These are phyloP conservation scores for Moniliophthora roreri DNA, from an alignment of 1,284 basidiomycete species.

Conservation along the genomic window DNA sequence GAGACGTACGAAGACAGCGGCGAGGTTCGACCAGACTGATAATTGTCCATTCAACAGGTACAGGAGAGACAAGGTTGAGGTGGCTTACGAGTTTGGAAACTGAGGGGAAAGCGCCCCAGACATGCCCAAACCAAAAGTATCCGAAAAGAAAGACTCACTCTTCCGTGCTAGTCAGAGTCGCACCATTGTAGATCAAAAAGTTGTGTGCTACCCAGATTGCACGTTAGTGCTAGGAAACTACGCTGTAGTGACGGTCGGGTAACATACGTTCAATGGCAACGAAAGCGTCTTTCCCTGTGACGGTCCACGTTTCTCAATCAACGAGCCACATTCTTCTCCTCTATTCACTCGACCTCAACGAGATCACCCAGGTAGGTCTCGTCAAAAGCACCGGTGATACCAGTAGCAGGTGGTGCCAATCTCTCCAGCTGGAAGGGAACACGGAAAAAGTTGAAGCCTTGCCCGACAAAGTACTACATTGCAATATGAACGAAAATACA, in stretches of 20 bases:
- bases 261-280: conserved; percentile 55
- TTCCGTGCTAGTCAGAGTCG: conserved; percentile 45
- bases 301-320: conserved; percentile 32
- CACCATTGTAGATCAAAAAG: conserved; percentile 58
- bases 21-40: conserved; percentile 36
- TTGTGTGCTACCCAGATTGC: conserved; percentile 50
- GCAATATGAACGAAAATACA: conserved; percentile 8
- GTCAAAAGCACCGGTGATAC: conserved; percentile 54
- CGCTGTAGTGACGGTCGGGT: background rate
- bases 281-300: conserved; percentile 58
- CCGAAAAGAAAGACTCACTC: conserved; percentile 45
- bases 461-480: conserved; percentile 46
- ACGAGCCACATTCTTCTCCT: background rate
- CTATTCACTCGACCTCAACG: conserved; percentile 33
- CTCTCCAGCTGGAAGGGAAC: conserved; percentile 62
- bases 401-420: conserved; percentile 47
- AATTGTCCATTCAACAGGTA: too few relatives aligned
- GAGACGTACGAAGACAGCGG: conserved; percentile 47
- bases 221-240: background rate
- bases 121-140: too few relatives aligned
- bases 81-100: too few relatives aligned
- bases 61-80: too few relatives aligned
- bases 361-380: conserved; percentile 51
- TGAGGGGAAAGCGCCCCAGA: too few relatives aligned
- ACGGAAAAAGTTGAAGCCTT: conserved; percentile 67